Evolutionary conservation across 2,329 filamentous ascomycete genomes (phyloP).

Genomic region (Colletotrichum caudatum): DNA sequence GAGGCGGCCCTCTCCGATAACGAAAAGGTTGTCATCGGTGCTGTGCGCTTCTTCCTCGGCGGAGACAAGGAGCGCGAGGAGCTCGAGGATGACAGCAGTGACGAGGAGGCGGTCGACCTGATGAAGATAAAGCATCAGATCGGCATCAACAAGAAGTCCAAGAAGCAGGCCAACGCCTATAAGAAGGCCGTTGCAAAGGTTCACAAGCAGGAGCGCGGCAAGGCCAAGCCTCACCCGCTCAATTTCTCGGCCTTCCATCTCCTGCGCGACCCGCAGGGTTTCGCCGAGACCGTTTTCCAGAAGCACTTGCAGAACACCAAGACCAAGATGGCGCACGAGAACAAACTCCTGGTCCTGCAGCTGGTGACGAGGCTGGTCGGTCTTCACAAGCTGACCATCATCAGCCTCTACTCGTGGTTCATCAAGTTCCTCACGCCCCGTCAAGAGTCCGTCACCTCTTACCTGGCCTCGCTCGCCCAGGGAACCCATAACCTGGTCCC

Average conservation of each 20-base stretch:
- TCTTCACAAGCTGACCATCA: conserved; percentile 89
- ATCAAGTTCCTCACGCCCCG: conserved; percentile 90
- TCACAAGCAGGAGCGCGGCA: conserved; percentile 87
- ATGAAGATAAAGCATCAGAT: conserved; percentile 85
- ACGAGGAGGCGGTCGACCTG: conserved; percentile 83
- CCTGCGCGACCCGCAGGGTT: conserved; percentile 92
- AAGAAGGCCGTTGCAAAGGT: conserved; percentile 86
- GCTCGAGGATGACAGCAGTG: conserved; percentile 87
- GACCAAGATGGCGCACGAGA: conserved; percentile 86
- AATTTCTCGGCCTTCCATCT: conserved; percentile 98
- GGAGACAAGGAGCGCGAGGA: conserved; percentile 97
- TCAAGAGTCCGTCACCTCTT: conserved; percentile 91
- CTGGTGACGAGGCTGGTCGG: conserved; percentile 92
- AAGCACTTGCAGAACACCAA: conserved; percentile 92
- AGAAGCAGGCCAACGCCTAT: conserved; percentile 84
- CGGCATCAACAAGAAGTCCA: conserved; percentile 96
- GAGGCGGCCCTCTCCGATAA: conserved; percentile 90
- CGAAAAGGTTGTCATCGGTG: conserved; percentile 89
- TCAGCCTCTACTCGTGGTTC: conserved; percentile 96
- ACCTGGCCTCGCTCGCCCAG: conserved; percentile 92
- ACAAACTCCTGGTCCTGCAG: conserved; percentile 90
- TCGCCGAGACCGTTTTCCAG: conserved; percentile 88
- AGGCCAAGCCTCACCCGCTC: conserved; percentile 85
- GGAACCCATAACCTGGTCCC: conserved; percentile 92
- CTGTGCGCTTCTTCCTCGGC: conserved; percentile 93